These are phyloP conservation scores for Colletotrichum falcatum DNA, from an alignment of 2,329 filamentous ascomycete species.

Conservation along the genomic window DNA sequence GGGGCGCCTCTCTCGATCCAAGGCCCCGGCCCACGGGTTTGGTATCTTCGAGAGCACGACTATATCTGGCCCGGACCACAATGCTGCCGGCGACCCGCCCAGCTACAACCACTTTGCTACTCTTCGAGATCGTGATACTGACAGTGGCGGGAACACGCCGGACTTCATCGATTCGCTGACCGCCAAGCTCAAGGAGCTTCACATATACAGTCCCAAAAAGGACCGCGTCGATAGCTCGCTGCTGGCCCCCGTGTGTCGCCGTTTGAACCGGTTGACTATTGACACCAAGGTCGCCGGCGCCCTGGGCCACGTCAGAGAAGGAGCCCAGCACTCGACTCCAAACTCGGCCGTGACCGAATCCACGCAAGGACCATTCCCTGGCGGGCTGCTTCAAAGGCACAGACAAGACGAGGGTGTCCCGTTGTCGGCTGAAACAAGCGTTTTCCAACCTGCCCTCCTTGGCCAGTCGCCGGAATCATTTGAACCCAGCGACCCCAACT, in stretches of 20 bases:
- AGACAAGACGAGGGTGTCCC: conserved; percentile 30
- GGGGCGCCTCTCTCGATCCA: conserved; percentile 33
- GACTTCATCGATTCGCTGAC: conserved; percentile 49
- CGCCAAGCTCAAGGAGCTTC: conserved; percentile 50
- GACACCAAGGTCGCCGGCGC: conserved; percentile 23
- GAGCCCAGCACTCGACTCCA: conserved; percentile 18
- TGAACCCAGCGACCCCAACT: conserved; percentile 33
- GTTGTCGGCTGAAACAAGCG: conserved; percentile 33
- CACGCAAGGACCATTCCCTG: conserved; percentile 34
- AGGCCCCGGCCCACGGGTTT: conserved; percentile 25
- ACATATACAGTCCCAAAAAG: conserved; percentile 42
- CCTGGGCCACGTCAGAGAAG: conserved; percentile 26
- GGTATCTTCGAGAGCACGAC: conserved; percentile 32
- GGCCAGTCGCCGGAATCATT: conserved; percentile 19
- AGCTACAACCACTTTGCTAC: conserved; percentile 30
- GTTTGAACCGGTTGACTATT: conserved; percentile 15
- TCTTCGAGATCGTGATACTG: conserved; percentile 48
- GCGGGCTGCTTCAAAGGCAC: conserved; percentile 10
- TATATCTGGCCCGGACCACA: conserved; percentile 17
- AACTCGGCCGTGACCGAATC: conserved; percentile 13
- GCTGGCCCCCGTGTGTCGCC: conserved; percentile 4
- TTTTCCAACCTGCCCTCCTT: conserved; percentile 4
- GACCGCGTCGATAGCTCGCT: conserved; percentile 27
- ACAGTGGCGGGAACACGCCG: conserved; percentile 45
- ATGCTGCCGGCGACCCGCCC: conserved; percentile 4